Conservation (phyloP, 1,284 basidiomycete species). For the Fomitopsis betulina region DNA sequence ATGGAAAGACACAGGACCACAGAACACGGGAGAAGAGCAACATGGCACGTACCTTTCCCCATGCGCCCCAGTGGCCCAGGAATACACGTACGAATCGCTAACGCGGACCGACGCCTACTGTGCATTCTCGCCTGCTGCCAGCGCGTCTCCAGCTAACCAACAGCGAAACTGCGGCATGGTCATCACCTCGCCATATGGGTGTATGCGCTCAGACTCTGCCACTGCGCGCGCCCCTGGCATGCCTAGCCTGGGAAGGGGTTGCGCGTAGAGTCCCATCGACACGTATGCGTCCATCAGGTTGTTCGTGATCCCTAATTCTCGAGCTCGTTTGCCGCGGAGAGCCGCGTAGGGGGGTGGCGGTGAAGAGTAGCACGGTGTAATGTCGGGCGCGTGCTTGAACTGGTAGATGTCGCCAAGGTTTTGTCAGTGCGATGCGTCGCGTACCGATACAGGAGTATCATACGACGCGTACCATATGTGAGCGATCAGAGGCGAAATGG, state of each 20-base stretch:
- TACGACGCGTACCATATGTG: constrained; percentile 58
- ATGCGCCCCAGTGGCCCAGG: neutral
- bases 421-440: neutral
- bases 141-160: constrained; percentile 21
- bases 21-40: neutral
- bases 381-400: neutral
- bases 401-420: neutral
- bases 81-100: neutral
- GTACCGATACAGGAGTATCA: neutral
- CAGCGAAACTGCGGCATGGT: constrained; percentile 29
- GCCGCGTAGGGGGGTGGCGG: constrained; percentile 50
- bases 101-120: neutral
- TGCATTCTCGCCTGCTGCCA: neutral
- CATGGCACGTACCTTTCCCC: neutral
- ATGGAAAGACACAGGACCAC: neutral
- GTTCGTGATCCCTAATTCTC: constrained; percentile 35
- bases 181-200: constrained; percentile 21
- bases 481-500: constrained; percentile 72
- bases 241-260: neutral
- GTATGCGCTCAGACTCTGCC: constrained; percentile 4
- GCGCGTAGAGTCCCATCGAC: constrained; percentile 36
- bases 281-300: constrained; percentile 66
- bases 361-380: constrained; percentile 16
- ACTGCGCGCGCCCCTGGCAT: neutral
- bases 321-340: constrained; percentile 44